These are phyloP conservation scores for Alternaria alternata DNA, from an alignment of 2,329 filamentous ascomycete species.

Conservation along the genomic window DNA sequence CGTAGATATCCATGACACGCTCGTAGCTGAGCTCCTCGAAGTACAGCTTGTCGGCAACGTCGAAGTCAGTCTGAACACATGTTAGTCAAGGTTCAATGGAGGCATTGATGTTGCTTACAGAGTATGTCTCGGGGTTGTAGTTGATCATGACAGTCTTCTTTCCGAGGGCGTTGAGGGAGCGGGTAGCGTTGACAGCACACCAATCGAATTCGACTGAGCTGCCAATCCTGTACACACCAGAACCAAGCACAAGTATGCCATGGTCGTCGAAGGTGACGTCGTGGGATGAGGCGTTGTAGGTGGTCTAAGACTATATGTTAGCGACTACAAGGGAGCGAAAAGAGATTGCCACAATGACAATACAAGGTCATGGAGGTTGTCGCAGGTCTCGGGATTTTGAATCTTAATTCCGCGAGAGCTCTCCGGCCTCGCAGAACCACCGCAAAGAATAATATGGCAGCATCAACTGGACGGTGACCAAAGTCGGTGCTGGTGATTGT, in stretches of 20 bases:
- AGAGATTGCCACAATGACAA: background rate
- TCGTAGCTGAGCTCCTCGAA: constrained; percentile 98
- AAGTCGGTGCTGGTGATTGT: no score
- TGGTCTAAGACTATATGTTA: constrained; percentile 74
- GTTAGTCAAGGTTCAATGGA: constrained; percentile 18
- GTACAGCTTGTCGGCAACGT: constrained; percentile 89
- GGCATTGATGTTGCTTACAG: constrained; percentile 53
- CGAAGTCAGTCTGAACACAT: constrained; percentile 73
- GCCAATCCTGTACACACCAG: constrained; percentile 94
- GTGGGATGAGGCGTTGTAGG: constrained; percentile 94
- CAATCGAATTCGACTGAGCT: constrained; percentile 99
- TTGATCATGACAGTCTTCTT: constrained; percentile 99
- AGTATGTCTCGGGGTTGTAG: constrained; percentile 27
- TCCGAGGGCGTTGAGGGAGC: constrained; percentile 82
- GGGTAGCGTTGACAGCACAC: constrained; percentile 91
- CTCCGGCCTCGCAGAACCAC: background rate
- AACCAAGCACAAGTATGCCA: constrained; percentile 83
- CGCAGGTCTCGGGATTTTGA: background rate
- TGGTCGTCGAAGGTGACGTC: constrained; percentile 95
- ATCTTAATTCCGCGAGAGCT: background rate
- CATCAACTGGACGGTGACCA: no score
- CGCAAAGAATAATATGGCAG: background rate
- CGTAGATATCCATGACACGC: constrained; percentile 98
- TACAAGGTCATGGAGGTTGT: background rate
- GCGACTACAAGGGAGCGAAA: background rate